Base-by-base conservation (phyloP, 2,329 filamentous ascomycete genomes). In the Sordariomycetes sp. region DNA sequence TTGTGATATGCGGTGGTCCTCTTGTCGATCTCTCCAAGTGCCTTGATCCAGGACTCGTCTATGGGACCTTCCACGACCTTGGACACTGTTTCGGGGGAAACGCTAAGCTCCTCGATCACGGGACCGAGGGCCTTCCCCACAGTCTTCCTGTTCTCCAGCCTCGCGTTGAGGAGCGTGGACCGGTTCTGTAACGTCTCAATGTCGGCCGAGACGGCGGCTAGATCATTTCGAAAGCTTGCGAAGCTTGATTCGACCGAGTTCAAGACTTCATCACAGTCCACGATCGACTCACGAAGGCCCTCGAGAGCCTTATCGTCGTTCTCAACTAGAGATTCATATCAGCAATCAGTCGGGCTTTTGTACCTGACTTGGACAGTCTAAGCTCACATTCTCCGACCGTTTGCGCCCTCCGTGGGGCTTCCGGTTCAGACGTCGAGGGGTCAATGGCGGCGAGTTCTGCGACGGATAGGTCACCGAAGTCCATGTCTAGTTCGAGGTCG, bases 171-270 rank as follows among this genome's bases (percentile, higher is more conserved):
- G 8, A 86, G 84, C 12, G 86, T 81, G 0, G 94, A 99, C 53
- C 94, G 84, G 55, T 86, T 85, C 72, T 99, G 94, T 48, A 99
- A 74, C 2, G 85, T 90, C 71, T 99, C 94, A 55, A 99, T 99
- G 68, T 99, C 94, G 7, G 90, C 86, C 1, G 94, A 96, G 13
- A 99, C 94, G 15, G 84, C 82, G 10, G 90, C 92, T 12, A 99
- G 81, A 69, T 99, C 95, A 60, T 90, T 88, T 67, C 95, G 90
- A 67, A 99, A 99, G 68, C 86, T 92, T 42, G 88, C 88, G 56
- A 99, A 77, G 68, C 96, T 97, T 35, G 82, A 85, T 72, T 99
- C 92, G 57, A 99, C 94, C 0, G 91, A 96, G 69, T 85, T 88
- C 52, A 97, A 79, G 55, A 97, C 89, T 67, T 95, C 87, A 70